phyloP scores from a whole-genome alignment of 2,329 filamentous ascomycete species.

The Periconia sp. region DNA sequence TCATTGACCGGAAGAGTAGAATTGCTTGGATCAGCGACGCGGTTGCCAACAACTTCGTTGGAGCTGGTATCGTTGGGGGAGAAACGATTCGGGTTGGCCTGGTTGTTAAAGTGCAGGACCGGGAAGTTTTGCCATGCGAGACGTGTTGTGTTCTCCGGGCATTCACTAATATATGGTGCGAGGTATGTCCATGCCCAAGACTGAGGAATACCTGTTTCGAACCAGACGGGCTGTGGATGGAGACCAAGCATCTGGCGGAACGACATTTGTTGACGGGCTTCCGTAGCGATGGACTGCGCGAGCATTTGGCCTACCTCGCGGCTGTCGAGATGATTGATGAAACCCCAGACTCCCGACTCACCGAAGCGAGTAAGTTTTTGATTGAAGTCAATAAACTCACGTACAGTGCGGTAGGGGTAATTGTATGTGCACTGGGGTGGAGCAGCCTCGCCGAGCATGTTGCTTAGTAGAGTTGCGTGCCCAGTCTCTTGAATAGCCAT shows the following conservation, averaged over 20 bases:
- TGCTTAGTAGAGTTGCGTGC: slow-evolving; percentile 76
- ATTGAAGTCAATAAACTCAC: slow-evolving; percentile 81
- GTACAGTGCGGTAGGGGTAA: slow-evolving; percentile 77
- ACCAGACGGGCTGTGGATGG: slow-evolving; percentile 84
- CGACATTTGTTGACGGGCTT: slow-evolving; percentile 82
- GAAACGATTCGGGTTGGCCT: slow-evolving; percentile 74
- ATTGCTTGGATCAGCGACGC: slow-evolving; percentile 62
- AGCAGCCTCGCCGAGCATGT: slow-evolving; percentile 75
- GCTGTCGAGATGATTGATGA: slow-evolving; percentile 77
- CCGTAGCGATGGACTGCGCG: slow-evolving; percentile 76
- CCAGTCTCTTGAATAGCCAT: slow-evolving; percentile 81
- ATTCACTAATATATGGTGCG: slow-evolving; percentile 80
- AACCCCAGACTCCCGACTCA: slow-evolving; percentile 81
- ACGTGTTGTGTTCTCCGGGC: slow-evolving; percentile 74
- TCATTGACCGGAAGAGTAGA: slow-evolving; percentile 53
- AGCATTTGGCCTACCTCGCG: slow-evolving; percentile 76
- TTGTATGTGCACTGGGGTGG: slow-evolving; percentile 81
- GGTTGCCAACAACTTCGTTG: slow-evolving; percentile 69
- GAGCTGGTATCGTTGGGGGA: slow-evolving; percentile 66
- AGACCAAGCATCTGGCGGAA: slow-evolving; percentile 84
- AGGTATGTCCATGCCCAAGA: slow-evolving; percentile 85
- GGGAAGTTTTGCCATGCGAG: slow-evolving; percentile 88
- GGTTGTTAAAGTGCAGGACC: slow-evolving; percentile 71
- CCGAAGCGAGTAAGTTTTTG: slow-evolving; percentile 85
- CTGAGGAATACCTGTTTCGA: slow-evolving; percentile 79